Evolutionary conservation across 2,329 filamentous ascomycete species (phyloP).

Genomic region (Aspergillus felis): DNA sequence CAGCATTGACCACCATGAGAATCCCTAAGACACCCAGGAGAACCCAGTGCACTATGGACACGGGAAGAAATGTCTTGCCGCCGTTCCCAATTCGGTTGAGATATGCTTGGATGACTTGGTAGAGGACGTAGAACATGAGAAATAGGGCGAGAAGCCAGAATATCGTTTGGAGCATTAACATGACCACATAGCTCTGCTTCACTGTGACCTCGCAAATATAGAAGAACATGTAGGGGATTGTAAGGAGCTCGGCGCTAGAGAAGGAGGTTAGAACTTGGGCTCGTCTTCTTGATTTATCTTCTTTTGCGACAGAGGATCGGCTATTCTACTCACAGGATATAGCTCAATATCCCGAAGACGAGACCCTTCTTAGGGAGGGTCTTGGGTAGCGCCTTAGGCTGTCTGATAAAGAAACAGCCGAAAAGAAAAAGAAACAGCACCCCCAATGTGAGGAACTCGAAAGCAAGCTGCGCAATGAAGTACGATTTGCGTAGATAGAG

Average conservation of each 20-base stretch:
- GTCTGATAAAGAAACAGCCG: conserved; percentile 15
- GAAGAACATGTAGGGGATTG: conserved; percentile 12
- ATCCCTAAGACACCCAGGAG: conserved; percentile 7
- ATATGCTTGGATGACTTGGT: conserved; percentile 14
- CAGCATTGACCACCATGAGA: conserved; percentile 13
- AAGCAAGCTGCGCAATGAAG: conserved; percentile 11
- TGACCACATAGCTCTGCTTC: conserved; percentile 17
- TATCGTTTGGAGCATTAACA: conserved; percentile 15
- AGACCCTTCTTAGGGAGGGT: conserved; percentile 11
- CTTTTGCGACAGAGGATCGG: neutral
- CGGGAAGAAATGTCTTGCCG: conserved; percentile 11
- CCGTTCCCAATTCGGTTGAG: conserved; percentile 14
- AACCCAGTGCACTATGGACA: conserved; percentile 15
- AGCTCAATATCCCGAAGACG: conserved; percentile 10
- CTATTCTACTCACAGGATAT: conserved; percentile 6
- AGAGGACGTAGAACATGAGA: conserved; percentile 19
- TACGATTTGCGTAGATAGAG: neutral
- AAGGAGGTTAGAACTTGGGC: neutral
- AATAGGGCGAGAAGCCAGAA: conserved; percentile 13
- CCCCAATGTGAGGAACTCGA: conserved; percentile 14
- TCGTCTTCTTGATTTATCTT: conserved; percentile 1
- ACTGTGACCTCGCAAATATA: conserved; percentile 12
- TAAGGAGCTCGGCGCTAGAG: conserved; percentile 8
- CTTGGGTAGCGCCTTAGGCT: conserved; percentile 4
- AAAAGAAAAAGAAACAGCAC: conserved; percentile 16